A percentile compares a stretch with the other conserved stretches of the same genome.
phyloP scores from a whole-genome alignment of 208 protist species.

The Plasmodiophora brassicae region DNA sequence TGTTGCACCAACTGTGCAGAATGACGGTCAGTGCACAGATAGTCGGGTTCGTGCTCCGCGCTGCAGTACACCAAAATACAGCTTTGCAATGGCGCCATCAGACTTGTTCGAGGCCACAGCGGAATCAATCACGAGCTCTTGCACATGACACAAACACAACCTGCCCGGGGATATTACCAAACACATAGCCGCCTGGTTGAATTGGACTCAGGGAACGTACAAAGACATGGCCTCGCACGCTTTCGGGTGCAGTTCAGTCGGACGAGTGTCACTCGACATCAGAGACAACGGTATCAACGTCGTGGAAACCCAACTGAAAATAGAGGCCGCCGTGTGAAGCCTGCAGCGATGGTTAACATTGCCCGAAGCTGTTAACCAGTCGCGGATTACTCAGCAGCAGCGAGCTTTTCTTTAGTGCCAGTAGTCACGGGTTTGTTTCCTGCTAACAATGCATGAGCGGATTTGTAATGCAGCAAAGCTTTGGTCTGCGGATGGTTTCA shows the following conservation, averaged over 20 bases:
- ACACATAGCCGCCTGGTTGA: background rate
- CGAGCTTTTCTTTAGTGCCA: background rate
- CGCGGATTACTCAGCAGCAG: background rate
- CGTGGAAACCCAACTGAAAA: background rate
- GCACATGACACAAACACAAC: background rate
- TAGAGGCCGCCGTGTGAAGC: background rate
- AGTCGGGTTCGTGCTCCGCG: background rate
- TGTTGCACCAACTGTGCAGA: background rate
- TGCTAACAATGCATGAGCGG: background rate
- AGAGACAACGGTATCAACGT: background rate
- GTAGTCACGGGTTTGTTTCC: background rate
- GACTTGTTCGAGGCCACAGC: background rate
- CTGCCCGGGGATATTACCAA: background rate
- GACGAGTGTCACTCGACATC: background rate
- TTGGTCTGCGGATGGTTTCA: background rate
- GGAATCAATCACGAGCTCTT: background rate
- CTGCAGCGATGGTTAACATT: background rate
- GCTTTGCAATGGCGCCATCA: background rate
- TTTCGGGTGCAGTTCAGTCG: background rate
- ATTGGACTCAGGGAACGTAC: no score
- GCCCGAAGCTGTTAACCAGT: background rate
- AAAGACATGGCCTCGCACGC: background rate
- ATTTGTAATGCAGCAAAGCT: constrained; percentile 4
- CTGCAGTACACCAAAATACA: background rate
- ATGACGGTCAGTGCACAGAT: background rate